Evolutionary conservation across 2,329 filamentous ascomycete genomes (phyloP).

Genomic region (Sordariomycetes sp.): DNA sequence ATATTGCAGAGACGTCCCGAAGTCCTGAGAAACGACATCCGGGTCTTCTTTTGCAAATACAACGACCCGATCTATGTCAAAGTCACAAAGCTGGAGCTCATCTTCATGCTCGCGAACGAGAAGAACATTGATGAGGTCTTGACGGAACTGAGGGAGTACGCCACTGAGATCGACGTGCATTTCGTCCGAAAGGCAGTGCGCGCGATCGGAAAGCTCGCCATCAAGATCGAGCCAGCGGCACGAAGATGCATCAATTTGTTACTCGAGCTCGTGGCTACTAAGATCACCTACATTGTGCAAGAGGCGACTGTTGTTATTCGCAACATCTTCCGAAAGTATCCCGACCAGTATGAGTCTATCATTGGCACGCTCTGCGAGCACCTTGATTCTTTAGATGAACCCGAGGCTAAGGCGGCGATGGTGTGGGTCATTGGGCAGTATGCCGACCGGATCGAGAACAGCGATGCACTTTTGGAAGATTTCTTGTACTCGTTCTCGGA

Average conservation of each 20-base stretch:
- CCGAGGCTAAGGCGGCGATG: constrained; percentile 96
- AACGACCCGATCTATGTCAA: constrained; percentile 99
- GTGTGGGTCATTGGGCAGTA: constrained; percentile 99
- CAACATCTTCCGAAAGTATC: constrained; percentile 99
- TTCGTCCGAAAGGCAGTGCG: constrained; percentile 97
- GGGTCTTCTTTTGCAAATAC: constrained; percentile 99
- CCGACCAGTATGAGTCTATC: constrained; percentile 97
- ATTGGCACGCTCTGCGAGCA: constrained; percentile 94
- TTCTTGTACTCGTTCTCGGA: constrained; percentile 91
- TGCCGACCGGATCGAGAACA: constrained; percentile 94
- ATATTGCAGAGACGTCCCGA: constrained; percentile 91
- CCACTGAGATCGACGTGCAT: constrained; percentile 96
- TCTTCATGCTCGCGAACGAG: constrained; percentile 96
- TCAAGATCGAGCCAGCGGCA: constrained; percentile 95
- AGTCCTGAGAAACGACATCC: constrained; percentile 89
- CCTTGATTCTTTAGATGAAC: constrained; percentile 91
- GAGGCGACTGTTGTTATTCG: constrained; percentile 97
- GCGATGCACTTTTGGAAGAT: constrained; percentile 85
- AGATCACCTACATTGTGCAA: constrained; percentile 97
- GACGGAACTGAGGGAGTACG: constrained; percentile 90
- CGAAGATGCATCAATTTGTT: constrained; percentile 86
- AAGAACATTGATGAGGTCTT: constrained; percentile 93
- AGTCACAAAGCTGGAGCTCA: constrained; percentile 95
- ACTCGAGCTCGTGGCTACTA: constrained; percentile 90
- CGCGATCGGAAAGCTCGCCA: constrained; percentile 94